A percentile compares a stretch with the other conserved stretches of the same genome.
phyloP scores from a whole-genome alignment of 164 flowering plant genomes.

The Berberis thunbergii region DNA sequence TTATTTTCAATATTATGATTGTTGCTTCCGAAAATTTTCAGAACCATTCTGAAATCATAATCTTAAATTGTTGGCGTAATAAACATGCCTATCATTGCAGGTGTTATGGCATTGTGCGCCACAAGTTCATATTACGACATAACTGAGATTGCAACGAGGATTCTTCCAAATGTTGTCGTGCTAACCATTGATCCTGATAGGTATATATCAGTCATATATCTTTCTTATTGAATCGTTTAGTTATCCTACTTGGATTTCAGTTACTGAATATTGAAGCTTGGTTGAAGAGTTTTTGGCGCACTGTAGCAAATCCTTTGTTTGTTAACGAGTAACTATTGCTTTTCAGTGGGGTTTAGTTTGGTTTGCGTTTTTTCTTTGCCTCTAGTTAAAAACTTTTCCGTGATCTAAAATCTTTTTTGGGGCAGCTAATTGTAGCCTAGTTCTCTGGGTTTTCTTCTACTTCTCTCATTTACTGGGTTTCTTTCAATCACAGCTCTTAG shows the following conservation, averaged over 20 bases:
- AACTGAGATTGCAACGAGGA: slow-evolving; percentile 85
- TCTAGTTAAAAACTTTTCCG: too few species aligned
- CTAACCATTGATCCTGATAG: slow-evolving; percentile 94
- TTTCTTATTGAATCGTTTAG: neutral
- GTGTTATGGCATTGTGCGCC: slow-evolving; percentile 89
- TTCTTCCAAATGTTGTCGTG: slow-evolving; percentile 82
- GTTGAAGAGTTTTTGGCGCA: too few species aligned
- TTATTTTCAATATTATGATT: too few species aligned
- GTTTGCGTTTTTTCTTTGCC: too few species aligned
- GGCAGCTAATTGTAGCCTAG: neutral
- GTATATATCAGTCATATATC: slow-evolving; percentile 24
- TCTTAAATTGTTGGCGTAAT: neutral
- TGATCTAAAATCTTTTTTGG: too few species aligned
- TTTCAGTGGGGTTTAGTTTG: too few species aligned
- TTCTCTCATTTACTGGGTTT: neutral
- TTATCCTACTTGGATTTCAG: neutral
- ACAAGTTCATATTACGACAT: slow-evolving; percentile 88
- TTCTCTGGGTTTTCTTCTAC: neutral
- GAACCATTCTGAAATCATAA: too few species aligned
- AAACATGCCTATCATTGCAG: slow-evolving; percentile 30
- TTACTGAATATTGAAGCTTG: neutral
- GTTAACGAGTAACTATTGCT: too few species aligned
- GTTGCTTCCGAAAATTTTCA: too few species aligned
- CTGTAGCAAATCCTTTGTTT: too few species aligned
- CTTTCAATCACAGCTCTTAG: too few species aligned